Conservation (phyloP, 2,329 filamentous ascomycete species). For the Neurospora sp. region DNA sequence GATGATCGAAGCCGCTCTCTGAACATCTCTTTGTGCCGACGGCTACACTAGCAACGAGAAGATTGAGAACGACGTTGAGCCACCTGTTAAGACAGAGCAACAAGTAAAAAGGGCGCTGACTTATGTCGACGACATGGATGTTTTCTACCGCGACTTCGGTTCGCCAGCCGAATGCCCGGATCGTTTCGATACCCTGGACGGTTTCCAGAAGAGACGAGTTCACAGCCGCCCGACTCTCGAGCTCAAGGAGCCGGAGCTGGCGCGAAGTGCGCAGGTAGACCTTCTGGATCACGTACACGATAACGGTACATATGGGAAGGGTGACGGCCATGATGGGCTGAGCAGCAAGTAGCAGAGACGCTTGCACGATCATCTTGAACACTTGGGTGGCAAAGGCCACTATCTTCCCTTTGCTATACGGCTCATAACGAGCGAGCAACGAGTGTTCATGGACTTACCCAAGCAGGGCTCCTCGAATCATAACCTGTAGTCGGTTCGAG, state of each 20-base stretch:
- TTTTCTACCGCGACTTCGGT: conserved; percentile 15
- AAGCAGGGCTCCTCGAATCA: conserved; percentile 14
- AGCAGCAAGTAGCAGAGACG: conserved; percentile 33
- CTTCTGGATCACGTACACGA: conserved; percentile 38
- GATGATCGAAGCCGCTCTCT: no score
- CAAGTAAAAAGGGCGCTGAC: conserved; percentile 40
- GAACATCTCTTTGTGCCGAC: conserved; percentile 16
- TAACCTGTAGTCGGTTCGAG: conserved; percentile 15
- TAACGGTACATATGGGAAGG: conserved; percentile 32
- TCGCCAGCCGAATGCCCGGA: conserved; percentile 23
- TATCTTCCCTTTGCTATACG: conserved; percentile 23
- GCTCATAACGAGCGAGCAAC: neutral
- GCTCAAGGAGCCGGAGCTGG: conserved; percentile 44
- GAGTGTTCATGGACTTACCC: conserved; percentile 14
- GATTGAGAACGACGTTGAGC: conserved; percentile 41
- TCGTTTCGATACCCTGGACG: conserved; percentile 20
- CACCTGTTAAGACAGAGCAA: conserved; percentile 42
- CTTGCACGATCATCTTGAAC: conserved; percentile 32
- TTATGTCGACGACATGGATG: conserved; percentile 27
- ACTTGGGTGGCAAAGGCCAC: conserved; percentile 26
- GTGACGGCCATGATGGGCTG: conserved; percentile 35
- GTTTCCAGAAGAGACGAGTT: conserved; percentile 32
- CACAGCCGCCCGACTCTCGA: conserved; percentile 42
- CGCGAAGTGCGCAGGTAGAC: conserved; percentile 46
- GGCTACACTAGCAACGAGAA: conserved; percentile 38